Percentiles rank a stretch among this genome's conserved stretches.
phyloP scores from a whole-genome alignment of 257 asterid species.

The Osmanthus fragrans region DNA sequence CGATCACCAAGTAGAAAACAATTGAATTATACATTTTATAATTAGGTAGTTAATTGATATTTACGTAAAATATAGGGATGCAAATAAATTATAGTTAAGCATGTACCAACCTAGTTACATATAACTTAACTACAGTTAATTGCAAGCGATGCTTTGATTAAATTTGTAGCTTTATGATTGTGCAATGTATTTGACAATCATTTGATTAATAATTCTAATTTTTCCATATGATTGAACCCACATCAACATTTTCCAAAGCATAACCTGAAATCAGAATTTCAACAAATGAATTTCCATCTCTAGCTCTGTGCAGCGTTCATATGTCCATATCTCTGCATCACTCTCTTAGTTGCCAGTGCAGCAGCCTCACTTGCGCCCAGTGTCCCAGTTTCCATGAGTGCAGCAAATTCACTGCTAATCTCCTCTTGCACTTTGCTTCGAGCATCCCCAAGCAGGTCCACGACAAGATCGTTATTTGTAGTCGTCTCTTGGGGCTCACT shows the following conservation, averaged over 20 bases:
- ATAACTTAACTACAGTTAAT: no score
- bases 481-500: constrained; percentile 22
- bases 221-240: neutral
- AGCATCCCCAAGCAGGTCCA: constrained; percentile 73
- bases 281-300: neutral
- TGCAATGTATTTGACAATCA: neutral
- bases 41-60: no score
- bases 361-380: constrained; percentile 95
- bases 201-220: neutral
- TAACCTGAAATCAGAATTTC: neutral
- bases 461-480: constrained; percentile 21
- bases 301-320: constrained; percentile 55
- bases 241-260: neutral
- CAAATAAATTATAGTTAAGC: no score
- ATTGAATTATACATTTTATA: no score
- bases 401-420: constrained; percentile 76
- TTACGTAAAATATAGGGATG: no score
- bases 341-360: constrained; percentile 82
- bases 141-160: neutral
- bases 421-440: constrained; percentile 85
- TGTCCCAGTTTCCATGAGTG: constrained; percentile 87
- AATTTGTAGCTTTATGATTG: neutral
- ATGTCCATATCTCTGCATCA: constrained; percentile 79
- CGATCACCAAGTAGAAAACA: no score
- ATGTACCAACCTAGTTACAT: no score